Evolutionary conservation across 2,329 filamentous ascomycete species (phyloP), one percentile per base, ranked within the genome.

Genomic region (Aspergillus calidoustus): DNA sequence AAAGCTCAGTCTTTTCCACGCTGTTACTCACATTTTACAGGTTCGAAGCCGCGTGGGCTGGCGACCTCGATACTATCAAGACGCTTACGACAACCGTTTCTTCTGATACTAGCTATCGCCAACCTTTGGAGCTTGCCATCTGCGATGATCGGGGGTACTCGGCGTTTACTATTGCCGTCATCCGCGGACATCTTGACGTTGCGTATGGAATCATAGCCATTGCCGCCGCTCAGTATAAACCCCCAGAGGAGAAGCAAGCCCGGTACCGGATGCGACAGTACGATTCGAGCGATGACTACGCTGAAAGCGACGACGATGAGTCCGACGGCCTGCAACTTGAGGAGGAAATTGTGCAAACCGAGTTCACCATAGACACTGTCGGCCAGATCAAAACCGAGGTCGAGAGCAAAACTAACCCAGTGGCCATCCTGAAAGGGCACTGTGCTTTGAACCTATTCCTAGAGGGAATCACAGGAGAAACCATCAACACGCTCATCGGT

Each of bases 301-400:
- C 78, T 52, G 78, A 62, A 15, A 64, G 61, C 17, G 60, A 68
- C 51, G 60, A 64, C 31, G 66, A 65, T 22, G 34, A 41, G 15
- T 51, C 57, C 23, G 64, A 64, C 6, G 22, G 48, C 4, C 58
- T 77, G 9, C 66, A 74, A 25, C 70, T 82, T 11, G 64, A 72
- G 6, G 67, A 76, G 77, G 83, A 89, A 62, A 80, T 88, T 46
- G 77, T 92, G 31, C 85, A 90, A 66, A 85, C 89, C 13, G 81
- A 84, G 41, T 91, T 90, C 72, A 95, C 91, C 0, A 84, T 94
- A 56, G 90, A 95, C 17, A 87, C 92, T 66, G 83, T 95, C 60
- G 90, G 90, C 0, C 85, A 91, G 65, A 81, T 90, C 4, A 86
- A 86, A 0, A 88, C 85, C 70, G 82, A 89, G 59, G 89, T 92